phyloP scores from a whole-genome alignment of 2,329 filamentous ascomycete genomes.

The Cladophialophora immunda region DNA sequence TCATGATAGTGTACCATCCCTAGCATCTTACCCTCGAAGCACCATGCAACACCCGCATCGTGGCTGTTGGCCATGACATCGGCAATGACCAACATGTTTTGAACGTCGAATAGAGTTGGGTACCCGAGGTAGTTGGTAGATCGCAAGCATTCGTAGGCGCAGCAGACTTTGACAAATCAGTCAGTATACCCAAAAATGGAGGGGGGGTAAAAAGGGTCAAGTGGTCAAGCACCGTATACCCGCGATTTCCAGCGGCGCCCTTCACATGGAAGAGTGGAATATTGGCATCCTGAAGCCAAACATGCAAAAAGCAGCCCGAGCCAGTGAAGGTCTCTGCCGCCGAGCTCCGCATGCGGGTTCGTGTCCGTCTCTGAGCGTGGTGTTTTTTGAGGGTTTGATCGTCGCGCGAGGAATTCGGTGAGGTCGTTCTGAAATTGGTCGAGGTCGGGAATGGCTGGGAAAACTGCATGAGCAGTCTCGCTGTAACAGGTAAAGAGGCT shows the following conservation, averaged over 20 bases:
- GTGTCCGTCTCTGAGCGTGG: constrained; percentile 57
- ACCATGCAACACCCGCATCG: constrained; percentile 70
- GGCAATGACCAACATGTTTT: constrained; percentile 67
- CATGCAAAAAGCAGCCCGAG: constrained; percentile 68
- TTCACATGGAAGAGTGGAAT: constrained; percentile 63
- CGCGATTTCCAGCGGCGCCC: constrained; percentile 69
- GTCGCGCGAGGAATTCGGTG: constrained; percentile 60
- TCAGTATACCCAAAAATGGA: too few species aligned
- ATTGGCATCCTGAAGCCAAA: constrained; percentile 68
- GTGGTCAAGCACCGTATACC: constrained; percentile 61
- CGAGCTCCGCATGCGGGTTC: constrained; percentile 53
- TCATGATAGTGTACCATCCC: constrained; percentile 32
- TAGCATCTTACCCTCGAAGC: constrained; percentile 58
- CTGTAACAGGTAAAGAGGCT: constrained; percentile 52
- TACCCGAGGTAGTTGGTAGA: constrained; percentile 70
- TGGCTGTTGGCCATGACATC: constrained; percentile 69
- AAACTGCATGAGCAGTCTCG: constrained; percentile 66
- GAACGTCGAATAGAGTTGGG: constrained; percentile 67
- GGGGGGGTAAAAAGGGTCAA: not conserved
- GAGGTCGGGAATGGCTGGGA: constrained; percentile 66
- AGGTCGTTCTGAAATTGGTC: constrained; percentile 63
- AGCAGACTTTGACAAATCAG: too few species aligned
- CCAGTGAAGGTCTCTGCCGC: constrained; percentile 64
- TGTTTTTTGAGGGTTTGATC: constrained; percentile 31
- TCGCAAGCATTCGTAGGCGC: constrained; percentile 69